Evolutionary conservation across 2,329 filamentous ascomycete genomes (phyloP).

Genomic region (Colletotrichum nymphaeae): DNA sequence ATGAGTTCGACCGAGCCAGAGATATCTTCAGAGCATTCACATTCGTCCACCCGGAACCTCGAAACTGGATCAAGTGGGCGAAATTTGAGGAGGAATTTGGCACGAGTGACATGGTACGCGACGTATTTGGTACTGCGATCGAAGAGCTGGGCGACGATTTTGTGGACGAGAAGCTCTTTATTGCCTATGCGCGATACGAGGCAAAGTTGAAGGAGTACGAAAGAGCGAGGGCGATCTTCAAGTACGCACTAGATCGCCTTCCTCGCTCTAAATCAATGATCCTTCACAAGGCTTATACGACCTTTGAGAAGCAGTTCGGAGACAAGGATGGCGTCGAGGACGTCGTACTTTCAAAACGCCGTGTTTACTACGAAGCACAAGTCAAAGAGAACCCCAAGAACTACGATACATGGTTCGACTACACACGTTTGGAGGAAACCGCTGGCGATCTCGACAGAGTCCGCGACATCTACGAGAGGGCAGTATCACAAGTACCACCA

Average conservation of each 20-base stretch:
- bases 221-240: constrained; percentile 93
- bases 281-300: constrained; percentile 94
- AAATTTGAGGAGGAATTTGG: constrained; percentile 97
- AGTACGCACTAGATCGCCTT: constrained; percentile 92
- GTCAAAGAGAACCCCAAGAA: constrained; percentile 95
- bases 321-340: constrained; percentile 94
- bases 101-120: constrained; percentile 89
- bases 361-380: constrained; percentile 94
- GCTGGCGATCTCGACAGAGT: constrained; percentile 85
- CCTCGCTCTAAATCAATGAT: constrained; percentile 86
- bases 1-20: constrained; percentile 89
- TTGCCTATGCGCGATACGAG: constrained; percentile 95
- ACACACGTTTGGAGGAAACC: constrained; percentile 88
- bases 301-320: constrained; percentile 98
- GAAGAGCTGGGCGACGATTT: constrained; percentile 94
- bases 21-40: constrained; percentile 92
- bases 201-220: constrained; percentile 96
- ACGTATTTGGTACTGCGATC: constrained; percentile 90
- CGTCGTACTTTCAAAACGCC: constrained; percentile 92
- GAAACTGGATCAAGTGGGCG: constrained; percentile 99
- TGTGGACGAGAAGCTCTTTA: constrained; percentile 95
- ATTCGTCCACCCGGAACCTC: constrained; percentile 90
- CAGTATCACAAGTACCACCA: constrained; percentile 93
- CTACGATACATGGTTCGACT: constrained; percentile 98
- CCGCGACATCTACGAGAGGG: constrained; percentile 93